These are phyloP conservation scores for Pyrenophora graminea DNA, from an alignment of 2,329 filamentous ascomycete genomes.

Conservation along the genomic window DNA sequence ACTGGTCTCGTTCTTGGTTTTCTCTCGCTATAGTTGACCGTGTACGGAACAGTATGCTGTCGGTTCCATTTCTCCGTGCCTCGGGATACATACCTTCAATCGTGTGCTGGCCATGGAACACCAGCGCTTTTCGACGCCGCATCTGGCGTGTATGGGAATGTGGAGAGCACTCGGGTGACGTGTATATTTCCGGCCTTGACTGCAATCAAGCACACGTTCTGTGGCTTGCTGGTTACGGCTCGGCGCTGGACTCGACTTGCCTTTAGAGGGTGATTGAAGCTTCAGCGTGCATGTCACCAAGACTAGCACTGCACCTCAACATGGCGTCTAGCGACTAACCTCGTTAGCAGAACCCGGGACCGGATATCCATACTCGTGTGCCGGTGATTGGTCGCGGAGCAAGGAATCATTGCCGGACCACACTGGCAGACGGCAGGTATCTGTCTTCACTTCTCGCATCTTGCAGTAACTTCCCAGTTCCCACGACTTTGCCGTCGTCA, in stretches of 20 bases:
- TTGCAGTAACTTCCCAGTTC: background rate
- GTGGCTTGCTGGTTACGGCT: slow-evolving; percentile 13
- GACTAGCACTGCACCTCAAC: slow-evolving; percentile 9
- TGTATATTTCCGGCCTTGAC: slow-evolving; percentile 7
- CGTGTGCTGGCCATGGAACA: background rate
- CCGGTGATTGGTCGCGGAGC: background rate
- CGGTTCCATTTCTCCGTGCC: background rate
- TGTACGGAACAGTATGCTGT: slow-evolving; percentile 16
- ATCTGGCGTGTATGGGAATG: slow-evolving; percentile 6
- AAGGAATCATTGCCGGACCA: background rate
- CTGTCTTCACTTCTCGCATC: background rate
- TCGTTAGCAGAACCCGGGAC: slow-evolving; percentile 2
- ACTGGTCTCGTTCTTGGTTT: background rate
- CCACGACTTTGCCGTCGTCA: background rate
- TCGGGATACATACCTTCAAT: slow-evolving; percentile 11
- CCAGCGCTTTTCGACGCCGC: background rate
- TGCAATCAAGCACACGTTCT: slow-evolving; percentile 8
- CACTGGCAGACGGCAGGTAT: background rate
- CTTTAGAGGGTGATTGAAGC: slow-evolving; percentile 10
- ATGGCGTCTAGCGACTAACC: slow-evolving; percentile 2
- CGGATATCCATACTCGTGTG: background rate
- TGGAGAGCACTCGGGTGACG: slow-evolving; percentile 9
- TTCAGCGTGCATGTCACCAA: slow-evolving; percentile 20
- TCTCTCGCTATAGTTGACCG: slow-evolving; percentile 6
- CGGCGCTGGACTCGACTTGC: slow-evolving; percentile 4